Evolutionary conservation across 148 eudicot species (phyloP).

Genomic region (Silene uniflora): DNA sequence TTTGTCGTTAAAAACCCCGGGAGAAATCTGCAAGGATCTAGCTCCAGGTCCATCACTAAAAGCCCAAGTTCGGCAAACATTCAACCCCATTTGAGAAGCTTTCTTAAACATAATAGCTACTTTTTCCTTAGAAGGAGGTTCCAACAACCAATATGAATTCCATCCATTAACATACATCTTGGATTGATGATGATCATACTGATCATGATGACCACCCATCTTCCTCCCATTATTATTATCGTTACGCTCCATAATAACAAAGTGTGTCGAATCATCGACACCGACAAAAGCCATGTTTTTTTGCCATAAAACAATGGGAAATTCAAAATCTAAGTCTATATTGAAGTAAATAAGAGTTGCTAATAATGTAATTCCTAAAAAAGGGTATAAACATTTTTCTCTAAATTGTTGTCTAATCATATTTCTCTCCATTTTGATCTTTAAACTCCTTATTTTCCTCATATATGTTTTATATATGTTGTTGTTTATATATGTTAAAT

Average conservation of each 20-base stretch:
- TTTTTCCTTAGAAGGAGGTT: slow-evolving; percentile 26
- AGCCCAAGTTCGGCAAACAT: slow-evolving; percentile 60
- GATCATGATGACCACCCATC: not conserved
- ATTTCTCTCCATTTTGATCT: slow-evolving; percentile 1
- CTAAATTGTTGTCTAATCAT: slow-evolving; percentile 12
- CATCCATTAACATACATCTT: slow-evolving; percentile 47
- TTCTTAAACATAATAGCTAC: slow-evolving; percentile 42
- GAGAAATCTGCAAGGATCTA: slow-evolving; percentile 45
- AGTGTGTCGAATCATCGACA: slow-evolving; percentile 30
- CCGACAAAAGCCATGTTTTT: slow-evolving; percentile 29
- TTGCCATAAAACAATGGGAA: slow-evolving; percentile 33
- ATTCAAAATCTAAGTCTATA: slow-evolving; percentile 25
- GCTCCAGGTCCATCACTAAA: slow-evolving; percentile 53
- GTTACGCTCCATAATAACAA: slow-evolving; percentile 23
- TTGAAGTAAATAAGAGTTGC: slow-evolving; percentile 25
- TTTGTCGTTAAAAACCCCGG: slow-evolving; percentile 43
- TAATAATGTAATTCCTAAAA: slow-evolving; percentile 23
- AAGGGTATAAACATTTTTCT: slow-evolving; percentile 30
- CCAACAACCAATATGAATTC: slow-evolving; percentile 60
- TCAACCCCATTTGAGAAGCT: slow-evolving; percentile 50
- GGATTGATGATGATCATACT: slow-evolving; percentile 13
- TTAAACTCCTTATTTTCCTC: not conserved
- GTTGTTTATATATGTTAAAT: not conserved
- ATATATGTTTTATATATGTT: not conserved
- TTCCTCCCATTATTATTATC: slow-evolving; percentile 39